Conservation (phyloP, 2,329 filamentous ascomycete species). For the Sporothrix humicola region DNA sequence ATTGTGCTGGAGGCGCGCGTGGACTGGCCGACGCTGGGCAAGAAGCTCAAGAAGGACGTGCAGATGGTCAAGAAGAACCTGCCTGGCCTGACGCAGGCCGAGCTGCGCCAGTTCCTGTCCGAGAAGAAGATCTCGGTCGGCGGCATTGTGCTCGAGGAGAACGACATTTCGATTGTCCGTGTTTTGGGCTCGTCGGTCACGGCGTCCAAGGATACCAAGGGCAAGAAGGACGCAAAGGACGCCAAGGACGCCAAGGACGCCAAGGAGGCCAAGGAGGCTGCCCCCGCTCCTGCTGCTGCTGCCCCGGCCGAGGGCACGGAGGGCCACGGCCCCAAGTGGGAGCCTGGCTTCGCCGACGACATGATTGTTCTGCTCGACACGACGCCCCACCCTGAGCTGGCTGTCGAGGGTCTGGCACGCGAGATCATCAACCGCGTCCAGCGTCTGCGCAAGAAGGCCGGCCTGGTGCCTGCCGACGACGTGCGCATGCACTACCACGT, state of each 20-base stretch:
- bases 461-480: slow-evolving; percentile 88
- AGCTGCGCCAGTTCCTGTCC: slow-evolving; percentile 79
- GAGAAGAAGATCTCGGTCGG: slow-evolving; percentile 80
- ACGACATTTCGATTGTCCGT: slow-evolving; percentile 82
- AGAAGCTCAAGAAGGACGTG: slow-evolving; percentile 96
- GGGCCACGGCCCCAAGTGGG: slow-evolving; percentile 35
- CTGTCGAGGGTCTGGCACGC: slow-evolving; percentile 84
- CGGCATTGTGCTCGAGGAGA: slow-evolving; percentile 80
- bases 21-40: slow-evolving; percentile 92
- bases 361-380: slow-evolving; percentile 86
- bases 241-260: not conserved
- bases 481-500: slow-evolving; percentile 93
- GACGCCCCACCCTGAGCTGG: slow-evolving; percentile 79
- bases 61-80: slow-evolving; percentile 89
- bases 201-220: slow-evolving; percentile 46
- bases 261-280: slow-evolving; percentile 4
- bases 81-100: slow-evolving; percentile 74
- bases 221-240: not conserved
- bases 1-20: slow-evolving; percentile 89
- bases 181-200: slow-evolving; percentile 73
- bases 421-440: slow-evolving; percentile 95
- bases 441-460: slow-evolving; percentile 90
- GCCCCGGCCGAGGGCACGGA: not conserved
- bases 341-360: slow-evolving; percentile 53
- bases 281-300: not conserved